Percentiles rank a stretch among this genome's conserved stretches.
Conservation (phyloP, 345 rosid species). For the Pistacia atlantica region DNA sequence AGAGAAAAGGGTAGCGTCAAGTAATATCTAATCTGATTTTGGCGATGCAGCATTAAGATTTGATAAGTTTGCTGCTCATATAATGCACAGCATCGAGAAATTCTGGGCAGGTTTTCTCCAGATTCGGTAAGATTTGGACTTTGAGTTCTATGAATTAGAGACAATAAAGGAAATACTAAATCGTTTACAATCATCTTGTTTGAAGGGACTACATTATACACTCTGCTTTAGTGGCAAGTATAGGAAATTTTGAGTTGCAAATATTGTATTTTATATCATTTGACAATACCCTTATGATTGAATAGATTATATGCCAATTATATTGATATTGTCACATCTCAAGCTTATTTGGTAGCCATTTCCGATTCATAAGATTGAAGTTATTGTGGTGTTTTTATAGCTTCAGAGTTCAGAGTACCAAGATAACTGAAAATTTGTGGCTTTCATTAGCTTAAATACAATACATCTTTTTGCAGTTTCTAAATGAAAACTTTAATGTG, state of each 20-base stretch:
- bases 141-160: background rate
- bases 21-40: background rate
- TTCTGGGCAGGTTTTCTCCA: background rate
- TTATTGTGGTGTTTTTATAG: background rate
- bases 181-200: background rate
- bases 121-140: background rate
- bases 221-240: background rate
- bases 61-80: conserved; percentile 13
- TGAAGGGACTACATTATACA: background rate
- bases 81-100: background rate
- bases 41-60: background rate
- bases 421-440: background rate
- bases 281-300: background rate
- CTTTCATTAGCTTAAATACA: too few relatives aligned
- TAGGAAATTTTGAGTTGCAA: background rate
- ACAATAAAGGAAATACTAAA: background rate
- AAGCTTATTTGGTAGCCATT: too few relatives aligned
- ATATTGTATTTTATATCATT: background rate
- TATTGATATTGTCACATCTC: too few relatives aligned
- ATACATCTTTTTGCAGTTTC: too few relatives aligned
- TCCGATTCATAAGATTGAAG: background rate
- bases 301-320: too few relatives aligned
- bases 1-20: conserved; percentile 24
- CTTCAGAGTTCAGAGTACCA: background rate
- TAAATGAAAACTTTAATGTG: too few relatives aligned